Evolutionary conservation across 2,329 filamentous ascomycete genomes (phyloP), one percentile per base, ranked within the genome.

Genomic region (Bertia moriformis): DNA sequence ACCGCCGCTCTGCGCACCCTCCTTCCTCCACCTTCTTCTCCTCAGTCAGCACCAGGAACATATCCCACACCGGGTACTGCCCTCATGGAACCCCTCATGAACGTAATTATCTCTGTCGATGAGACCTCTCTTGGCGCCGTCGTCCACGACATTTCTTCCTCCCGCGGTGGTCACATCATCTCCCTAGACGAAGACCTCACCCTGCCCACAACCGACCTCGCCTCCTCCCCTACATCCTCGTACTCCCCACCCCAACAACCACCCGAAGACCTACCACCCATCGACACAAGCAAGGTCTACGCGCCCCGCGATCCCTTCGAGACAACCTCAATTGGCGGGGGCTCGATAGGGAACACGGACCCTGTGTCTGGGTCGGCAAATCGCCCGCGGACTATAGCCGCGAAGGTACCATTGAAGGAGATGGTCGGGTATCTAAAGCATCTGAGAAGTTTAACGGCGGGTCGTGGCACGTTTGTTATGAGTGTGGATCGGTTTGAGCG

Each of bases 381-480:
- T 3, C 57, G 67, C 20, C 72, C 75, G 42, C 58, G 69, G 41
- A 68, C 62, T 0, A 74, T 84, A 39, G 71, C 70, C 3, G 79
- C 79, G 2, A 65, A 73, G 39, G 79, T 85, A 4, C 80, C 80
- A 19, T 50, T 84, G 48, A 82, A 82, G 56, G 80, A 84, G 53
- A 84, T 84, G 80, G 77, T 84, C 14, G 80, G 80, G 2, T 84
- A 85, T 56, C 49, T 84, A 46, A 83, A 79, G 57, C 78, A 83
- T 54, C 54, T 85, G 43, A 62, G 80, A 30, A 78, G 73, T 53
- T 54, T 84, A 56, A 85, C 78, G 2, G 74, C 70, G 13, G 80
- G 80, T 0, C 61, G 79, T 40, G 80, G 79, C 0, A 83, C 78
- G 2, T 85, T 84, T 54, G 73, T 83, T 3, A 85, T 85, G 80